Evolutionary conservation across 495 filamentous ascomycete species (phyloP).

Genomic region (Podospora australis): DNA sequence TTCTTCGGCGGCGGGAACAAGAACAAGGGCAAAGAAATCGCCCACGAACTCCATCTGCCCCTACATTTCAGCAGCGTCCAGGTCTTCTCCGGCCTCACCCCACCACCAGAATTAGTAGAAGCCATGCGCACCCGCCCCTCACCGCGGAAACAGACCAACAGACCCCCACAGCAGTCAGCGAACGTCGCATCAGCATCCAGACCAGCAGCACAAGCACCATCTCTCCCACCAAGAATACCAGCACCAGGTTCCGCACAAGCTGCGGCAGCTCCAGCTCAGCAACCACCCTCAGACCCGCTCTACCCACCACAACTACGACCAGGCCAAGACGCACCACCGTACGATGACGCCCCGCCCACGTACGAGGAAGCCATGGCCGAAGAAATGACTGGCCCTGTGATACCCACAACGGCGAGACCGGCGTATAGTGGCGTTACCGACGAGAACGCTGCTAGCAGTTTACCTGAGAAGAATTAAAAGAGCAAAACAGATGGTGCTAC

Average conservation of each 20-base stretch:
- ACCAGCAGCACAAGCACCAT: constrained; percentile 8
- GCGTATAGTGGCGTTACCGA: constrained; percentile 45
- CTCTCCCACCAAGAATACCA: constrained; percentile 16
- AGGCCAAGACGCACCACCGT: constrained; percentile 33
- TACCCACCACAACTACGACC: constrained; percentile 43
- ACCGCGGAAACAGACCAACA: constrained; percentile 6
- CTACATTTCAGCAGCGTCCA: constrained; percentile 65
- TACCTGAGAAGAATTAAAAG: constrained; percentile 33
- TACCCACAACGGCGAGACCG: constrained; percentile 30
- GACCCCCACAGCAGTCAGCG: background rate
- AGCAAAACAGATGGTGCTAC: background rate
- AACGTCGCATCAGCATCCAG: constrained; percentile 1
- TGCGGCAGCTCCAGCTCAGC: constrained; percentile 9
- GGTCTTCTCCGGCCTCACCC: constrained; percentile 86
- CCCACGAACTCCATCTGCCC: constrained; percentile 56
- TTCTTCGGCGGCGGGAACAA: constrained; percentile 7
- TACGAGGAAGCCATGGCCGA: constrained; percentile 91
- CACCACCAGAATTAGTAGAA: constrained; percentile 67
- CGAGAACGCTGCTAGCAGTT: constrained; percentile 40
- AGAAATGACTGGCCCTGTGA: constrained; percentile 45
- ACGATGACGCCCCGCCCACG: constrained; percentile 66
- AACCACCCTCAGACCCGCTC: constrained; percentile 29
- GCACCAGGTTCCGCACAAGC: no score
- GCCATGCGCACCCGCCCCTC: constrained; percentile 41
- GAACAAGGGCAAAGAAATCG: constrained; percentile 18